Conservation (phyloP, 441 rosid species). For the Kokia cookei region DNA sequence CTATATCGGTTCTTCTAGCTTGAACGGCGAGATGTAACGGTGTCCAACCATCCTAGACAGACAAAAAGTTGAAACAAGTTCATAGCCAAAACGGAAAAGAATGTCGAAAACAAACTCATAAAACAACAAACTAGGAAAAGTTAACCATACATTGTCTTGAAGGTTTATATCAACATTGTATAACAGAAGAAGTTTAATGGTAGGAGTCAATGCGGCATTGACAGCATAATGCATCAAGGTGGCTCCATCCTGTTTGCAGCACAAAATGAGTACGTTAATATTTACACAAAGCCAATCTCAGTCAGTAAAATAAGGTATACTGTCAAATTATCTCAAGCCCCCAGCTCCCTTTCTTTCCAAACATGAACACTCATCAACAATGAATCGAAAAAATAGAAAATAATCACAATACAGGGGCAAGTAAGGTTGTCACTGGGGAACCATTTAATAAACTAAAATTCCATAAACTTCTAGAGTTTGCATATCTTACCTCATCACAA, state of each 20-base stretch:
- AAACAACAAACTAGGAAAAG: not conserved
- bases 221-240: slow-evolving; percentile 92
- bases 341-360: not conserved
- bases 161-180: slow-evolving; percentile 82
- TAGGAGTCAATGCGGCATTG: slow-evolving; percentile 64
- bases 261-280: slow-evolving; percentile 1
- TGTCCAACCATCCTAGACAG: slow-evolving; percentile 86
- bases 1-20: slow-evolving; percentile 69
- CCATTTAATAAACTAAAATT: not conserved
- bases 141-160: slow-evolving; percentile 64
- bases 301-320: not conserved
- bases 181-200: slow-evolving; percentile 69
- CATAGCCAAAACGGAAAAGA: not conserved
- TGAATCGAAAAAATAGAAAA: not conserved
- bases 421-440: not conserved
- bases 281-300: not conserved
- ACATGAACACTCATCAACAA: not conserved
- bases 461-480: not conserved
- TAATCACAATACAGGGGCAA: not conserved
- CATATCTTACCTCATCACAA: slow-evolving; percentile 45
- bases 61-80: not conserved
- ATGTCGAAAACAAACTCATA: not conserved
- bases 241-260: slow-evolving; percentile 65
- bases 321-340: not conserved
- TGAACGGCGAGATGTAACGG: slow-evolving; percentile 93